Conservation (phyloP, 2,329 filamentous ascomycete species). For the Fusarium virguliforme region DNA sequence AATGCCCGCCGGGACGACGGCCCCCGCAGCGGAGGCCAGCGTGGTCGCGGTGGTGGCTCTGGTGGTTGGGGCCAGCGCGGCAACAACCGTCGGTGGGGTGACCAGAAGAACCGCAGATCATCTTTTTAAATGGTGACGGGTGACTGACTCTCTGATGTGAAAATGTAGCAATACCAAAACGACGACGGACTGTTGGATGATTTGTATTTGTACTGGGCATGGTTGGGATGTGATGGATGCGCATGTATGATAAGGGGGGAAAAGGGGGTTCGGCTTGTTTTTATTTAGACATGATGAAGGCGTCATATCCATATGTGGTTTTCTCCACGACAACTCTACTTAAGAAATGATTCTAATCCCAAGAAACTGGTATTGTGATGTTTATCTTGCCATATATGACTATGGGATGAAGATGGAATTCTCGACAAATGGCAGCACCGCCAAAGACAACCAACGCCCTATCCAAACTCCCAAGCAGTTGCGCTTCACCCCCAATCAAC, state of each 20-base stretch:
- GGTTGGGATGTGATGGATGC: conserved; percentile 43
- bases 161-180: conserved; percentile 46
- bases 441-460: conserved; percentile 7
- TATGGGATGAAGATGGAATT: neutral
- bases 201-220: conserved; percentile 51
- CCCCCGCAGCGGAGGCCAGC: conserved; percentile 40
- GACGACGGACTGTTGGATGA: conserved; percentile 43
- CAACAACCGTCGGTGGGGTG: conserved; percentile 18
- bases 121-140: conserved; percentile 28
- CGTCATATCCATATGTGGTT: conserved; percentile 42
- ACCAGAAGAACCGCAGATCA: conserved; percentile 14
- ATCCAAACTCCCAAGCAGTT: conserved; percentile 7
- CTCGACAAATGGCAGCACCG: conserved; percentile 6
- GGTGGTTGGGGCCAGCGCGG: conserved; percentile 40
- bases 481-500: conserved; percentile 36
- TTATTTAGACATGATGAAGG: conserved; percentile 44
- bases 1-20: conserved; percentile 18
- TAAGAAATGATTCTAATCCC: conserved; percentile 46
- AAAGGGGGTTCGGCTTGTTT: conserved; percentile 43
- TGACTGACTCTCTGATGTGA: conserved; percentile 13
- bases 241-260: conserved; percentile 43
- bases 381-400: neutral
- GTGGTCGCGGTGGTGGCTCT: conserved; percentile 22
- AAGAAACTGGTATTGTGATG: neutral
- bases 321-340: conserved; percentile 49